These are phyloP conservation scores for Ascomycota sp. DNA, from an alignment of 2,329 filamentous ascomycete genomes.

Conservation along the genomic window DNA sequence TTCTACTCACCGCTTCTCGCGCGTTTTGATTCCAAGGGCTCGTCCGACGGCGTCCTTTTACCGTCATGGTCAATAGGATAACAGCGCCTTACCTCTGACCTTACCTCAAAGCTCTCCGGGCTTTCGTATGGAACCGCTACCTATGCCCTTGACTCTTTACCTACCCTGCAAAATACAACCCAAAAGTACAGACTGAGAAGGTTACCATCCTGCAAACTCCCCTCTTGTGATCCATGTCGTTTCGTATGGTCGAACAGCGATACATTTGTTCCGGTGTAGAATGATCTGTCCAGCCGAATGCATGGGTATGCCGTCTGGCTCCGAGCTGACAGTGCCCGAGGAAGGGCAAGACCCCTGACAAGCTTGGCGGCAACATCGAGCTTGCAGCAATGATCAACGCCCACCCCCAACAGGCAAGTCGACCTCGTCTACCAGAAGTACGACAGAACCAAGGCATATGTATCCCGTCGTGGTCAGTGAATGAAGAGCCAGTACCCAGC, in stretches of 20 bases:
- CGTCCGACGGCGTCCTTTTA: not conserved
- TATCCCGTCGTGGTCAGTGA: too few relatives aligned
- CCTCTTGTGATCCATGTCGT: not conserved
- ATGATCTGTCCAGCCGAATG: not conserved
- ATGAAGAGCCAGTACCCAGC: conserved; percentile 1
- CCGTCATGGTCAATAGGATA: conserved; percentile 13
- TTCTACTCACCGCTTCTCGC: conserved; percentile 1
- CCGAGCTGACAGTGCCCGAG: not conserved
- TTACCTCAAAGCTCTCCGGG: conserved; percentile 18
- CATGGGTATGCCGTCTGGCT: not conserved
- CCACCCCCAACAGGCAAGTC: too few relatives aligned
- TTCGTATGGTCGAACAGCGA: too few relatives aligned
- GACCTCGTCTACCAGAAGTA: too few relatives aligned
- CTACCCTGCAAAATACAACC: conserved; percentile 3
- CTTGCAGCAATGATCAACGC: too few relatives aligned
- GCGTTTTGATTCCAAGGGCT: too few relatives aligned
- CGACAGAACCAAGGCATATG: too few relatives aligned
- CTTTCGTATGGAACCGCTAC: conserved; percentile 2
- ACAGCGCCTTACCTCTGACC: conserved; percentile 31
- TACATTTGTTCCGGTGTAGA: not conserved
- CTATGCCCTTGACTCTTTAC: conserved; percentile 1
- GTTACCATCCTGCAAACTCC: conserved; percentile 1
- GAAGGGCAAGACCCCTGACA: not conserved
- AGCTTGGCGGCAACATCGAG: not conserved
- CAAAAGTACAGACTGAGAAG: conserved; percentile 1